These are phyloP conservation scores for Craspedostauros australis DNA, from an alignment of 108 stramenopile genomes.

Conservation along the genomic window DNA sequence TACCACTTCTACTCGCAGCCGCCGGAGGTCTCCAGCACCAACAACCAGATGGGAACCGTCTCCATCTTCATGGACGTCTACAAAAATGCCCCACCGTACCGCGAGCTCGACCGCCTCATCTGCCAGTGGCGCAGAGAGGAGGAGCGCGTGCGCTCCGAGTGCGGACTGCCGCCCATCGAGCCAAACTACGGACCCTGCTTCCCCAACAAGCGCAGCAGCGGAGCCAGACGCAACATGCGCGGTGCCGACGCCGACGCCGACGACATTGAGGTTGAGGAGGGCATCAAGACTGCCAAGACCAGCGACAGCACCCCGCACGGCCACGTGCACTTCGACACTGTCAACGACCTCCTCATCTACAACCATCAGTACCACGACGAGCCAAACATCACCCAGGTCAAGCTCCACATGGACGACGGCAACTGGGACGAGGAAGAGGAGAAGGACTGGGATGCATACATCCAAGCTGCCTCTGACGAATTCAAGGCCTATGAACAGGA, in stretches of 20 bases:
- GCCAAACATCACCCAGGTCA: slow-evolving; percentile 6
- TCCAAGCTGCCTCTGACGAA: slow-evolving; percentile 3
- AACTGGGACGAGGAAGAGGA: slow-evolving; percentile 14
- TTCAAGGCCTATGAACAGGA: slow-evolving; percentile 9
- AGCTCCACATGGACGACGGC: slow-evolving; percentile 12
- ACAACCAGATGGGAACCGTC: slow-evolving; percentile 30
- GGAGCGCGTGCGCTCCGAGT: slow-evolving; percentile 29
- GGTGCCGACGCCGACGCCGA: neutral
- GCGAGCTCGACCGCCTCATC: slow-evolving; percentile 37
- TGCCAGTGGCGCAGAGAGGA: slow-evolving; percentile 42
- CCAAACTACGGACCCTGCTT: slow-evolving; percentile 28
- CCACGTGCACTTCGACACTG: slow-evolving; percentile 3
- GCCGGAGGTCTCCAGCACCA: slow-evolving; percentile 9
- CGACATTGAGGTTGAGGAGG: neutral
- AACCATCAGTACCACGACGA: slow-evolving; percentile 7
- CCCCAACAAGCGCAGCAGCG: neutral
- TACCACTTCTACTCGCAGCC: slow-evolving; percentile 24
- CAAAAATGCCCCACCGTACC: slow-evolving; percentile 15
- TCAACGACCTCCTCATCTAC: slow-evolving; percentile 11
- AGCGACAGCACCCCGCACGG: neutral
- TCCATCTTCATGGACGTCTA: slow-evolving; percentile 34
- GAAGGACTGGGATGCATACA: slow-evolving; percentile 14
- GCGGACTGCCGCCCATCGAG: slow-evolving; percentile 19
- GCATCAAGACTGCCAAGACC: neutral
- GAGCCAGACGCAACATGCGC: neutral